Conservation (phyloP, 495 filamentous ascomycete genomes). For the Podospora didyma region DNA sequence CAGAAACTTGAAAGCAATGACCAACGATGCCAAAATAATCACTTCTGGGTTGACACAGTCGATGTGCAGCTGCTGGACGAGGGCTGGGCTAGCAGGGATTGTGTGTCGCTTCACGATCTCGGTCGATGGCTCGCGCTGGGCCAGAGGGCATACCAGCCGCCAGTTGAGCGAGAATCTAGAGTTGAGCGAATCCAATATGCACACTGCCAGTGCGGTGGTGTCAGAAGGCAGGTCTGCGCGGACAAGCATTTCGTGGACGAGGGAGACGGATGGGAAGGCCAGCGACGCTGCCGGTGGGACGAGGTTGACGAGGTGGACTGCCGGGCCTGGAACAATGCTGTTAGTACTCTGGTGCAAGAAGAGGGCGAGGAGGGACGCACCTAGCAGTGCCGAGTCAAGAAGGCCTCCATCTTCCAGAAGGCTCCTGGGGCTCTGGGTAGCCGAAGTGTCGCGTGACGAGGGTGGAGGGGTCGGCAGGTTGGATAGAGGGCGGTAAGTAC, state of each 20-base stretch:
- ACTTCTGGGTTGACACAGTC: constrained; percentile 51
- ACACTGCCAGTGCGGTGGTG: constrained; percentile 49
- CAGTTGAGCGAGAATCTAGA: constrained; percentile 51
- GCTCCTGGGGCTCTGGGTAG: constrained; percentile 34
- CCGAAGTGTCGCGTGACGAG: constrained; percentile 41
- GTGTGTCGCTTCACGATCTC: constrained; percentile 41
- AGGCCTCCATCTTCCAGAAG: constrained; percentile 40
- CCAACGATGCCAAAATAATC: constrained; percentile 45
- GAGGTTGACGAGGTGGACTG: constrained; percentile 52
- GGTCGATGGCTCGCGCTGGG: constrained; percentile 8
- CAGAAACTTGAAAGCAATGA: constrained; percentile 51
- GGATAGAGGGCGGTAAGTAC: constrained; percentile 55
- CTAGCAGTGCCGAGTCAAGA: constrained; percentile 39
- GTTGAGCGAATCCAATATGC: constrained; percentile 53
- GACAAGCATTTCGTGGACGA: constrained; percentile 49
- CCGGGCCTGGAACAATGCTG: constrained; percentile 38
- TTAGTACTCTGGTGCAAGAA: not conserved
- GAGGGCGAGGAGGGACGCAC: constrained; percentile 24
- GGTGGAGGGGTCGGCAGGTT: constrained; percentile 58
- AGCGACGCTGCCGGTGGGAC: constrained; percentile 51
- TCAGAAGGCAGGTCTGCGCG: constrained; percentile 47
- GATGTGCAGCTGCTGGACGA: constrained; percentile 40
- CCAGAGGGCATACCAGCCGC: constrained; percentile 46
- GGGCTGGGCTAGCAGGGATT: constrained; percentile 30
- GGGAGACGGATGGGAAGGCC: constrained; percentile 41